Conservation (phyloP, 2,329 filamentous ascomycete genomes). For the Waltergamsia citrina region DNA sequence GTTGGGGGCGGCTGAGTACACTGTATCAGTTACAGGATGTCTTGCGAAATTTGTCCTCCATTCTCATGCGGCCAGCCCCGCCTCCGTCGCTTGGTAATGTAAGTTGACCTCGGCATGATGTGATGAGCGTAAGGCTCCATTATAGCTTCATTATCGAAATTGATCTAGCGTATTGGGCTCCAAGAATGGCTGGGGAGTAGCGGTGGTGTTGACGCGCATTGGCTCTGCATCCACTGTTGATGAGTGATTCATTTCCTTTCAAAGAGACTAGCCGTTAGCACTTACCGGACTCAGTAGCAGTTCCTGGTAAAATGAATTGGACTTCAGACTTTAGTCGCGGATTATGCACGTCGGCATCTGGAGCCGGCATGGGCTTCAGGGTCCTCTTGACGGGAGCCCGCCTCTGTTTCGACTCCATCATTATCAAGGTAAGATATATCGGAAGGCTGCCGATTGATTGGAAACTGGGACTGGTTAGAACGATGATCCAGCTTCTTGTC, state of each 20-base stretch:
- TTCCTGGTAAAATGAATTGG: constrained; percentile 16
- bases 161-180: constrained; percentile 16
- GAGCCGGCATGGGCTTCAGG: constrained; percentile 15
- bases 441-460: neutral
- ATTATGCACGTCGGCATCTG: constrained; percentile 12
- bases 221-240: constrained; percentile 10
- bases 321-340: constrained; percentile 16
- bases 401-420: constrained; percentile 9
- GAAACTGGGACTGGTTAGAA: neutral
- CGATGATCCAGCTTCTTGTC: too few species aligned
- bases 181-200: constrained; percentile 23
- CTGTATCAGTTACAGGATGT: too few species aligned
- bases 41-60: too few species aligned
- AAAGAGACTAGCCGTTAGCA: neutral
- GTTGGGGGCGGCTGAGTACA: too few species aligned
- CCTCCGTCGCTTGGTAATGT: too few species aligned
- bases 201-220: constrained; percentile 15
- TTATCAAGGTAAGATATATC: constrained; percentile 6
- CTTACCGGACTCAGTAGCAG: constrained; percentile 15
- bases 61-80: too few species aligned
- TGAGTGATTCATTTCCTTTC: neutral
- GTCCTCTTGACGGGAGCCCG: constrained; percentile 10
- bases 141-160: too few species aligned
- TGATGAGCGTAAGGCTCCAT: too few species aligned
- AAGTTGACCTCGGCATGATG: too few species aligned